Conservation (phyloP, 768 basidiomycete species). For the Rhizopogon vulgaris region DNA sequence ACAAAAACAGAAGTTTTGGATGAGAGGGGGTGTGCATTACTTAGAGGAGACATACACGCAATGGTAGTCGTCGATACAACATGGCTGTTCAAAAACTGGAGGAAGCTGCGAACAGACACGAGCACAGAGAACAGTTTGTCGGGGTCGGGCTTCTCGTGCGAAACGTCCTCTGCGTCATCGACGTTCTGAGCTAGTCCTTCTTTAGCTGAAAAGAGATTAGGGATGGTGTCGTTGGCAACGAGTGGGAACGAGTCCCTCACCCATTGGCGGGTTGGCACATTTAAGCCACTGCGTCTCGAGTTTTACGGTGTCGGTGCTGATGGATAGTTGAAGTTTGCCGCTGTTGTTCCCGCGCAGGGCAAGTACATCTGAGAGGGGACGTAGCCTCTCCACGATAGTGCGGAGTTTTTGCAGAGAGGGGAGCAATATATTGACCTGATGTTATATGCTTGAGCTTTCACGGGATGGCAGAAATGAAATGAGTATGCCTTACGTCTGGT, state of each 20-base stretch:
- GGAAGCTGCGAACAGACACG: constrained; percentile 67
- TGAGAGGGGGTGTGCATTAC: background rate
- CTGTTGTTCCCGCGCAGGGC: constrained; percentile 62
- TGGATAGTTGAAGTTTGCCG: constrained; percentile 46
- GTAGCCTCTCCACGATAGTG: constrained; percentile 71
- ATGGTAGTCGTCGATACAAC: constrained; percentile 80
- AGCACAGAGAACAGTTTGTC: constrained; percentile 57
- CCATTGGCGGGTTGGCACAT: constrained; percentile 59
- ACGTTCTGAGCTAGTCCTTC: constrained; percentile 20
- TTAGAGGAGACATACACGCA: constrained; percentile 52
- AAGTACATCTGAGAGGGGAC: constrained; percentile 63
- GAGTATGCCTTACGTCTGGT: constrained; percentile 55
- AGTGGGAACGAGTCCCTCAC: constrained; percentile 18
- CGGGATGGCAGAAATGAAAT: background rate
- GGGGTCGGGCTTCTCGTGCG: constrained; percentile 41
- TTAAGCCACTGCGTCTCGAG: constrained; percentile 77
- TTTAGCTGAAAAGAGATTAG: background rate
- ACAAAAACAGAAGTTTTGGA: background rate
- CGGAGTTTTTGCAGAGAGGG: constrained; percentile 72
- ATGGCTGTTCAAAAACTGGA: constrained; percentile 78
- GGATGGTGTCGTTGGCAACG: background rate
- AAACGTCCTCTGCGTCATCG: constrained; percentile 26
- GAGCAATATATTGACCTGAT: constrained; percentile 69
- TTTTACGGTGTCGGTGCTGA: constrained; percentile 66
- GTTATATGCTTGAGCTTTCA: background rate